Percentiles rank a stretch among this genome's conserved stretches.
Conservation (phyloP, 495 filamentous ascomycete genomes). For the Cercophora samala region DNA sequence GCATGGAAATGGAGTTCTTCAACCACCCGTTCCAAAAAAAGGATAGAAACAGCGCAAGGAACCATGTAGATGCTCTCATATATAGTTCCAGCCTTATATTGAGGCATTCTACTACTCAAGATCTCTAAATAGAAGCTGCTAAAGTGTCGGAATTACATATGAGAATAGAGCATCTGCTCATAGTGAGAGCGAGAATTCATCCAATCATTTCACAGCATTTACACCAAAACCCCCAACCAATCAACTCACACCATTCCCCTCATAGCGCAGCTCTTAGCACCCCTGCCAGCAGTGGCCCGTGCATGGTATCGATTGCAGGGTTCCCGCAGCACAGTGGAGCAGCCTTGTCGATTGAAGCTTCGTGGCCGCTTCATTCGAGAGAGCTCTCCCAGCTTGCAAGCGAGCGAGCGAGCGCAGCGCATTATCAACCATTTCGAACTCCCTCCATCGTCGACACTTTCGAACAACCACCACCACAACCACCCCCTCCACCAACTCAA, state of each 20-base stretch:
- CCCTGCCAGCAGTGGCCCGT: background rate
- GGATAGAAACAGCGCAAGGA: too few species aligned
- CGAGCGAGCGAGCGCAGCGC: background rate
- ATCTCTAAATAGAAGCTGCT: background rate
- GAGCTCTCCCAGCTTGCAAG: conserved; percentile 10
- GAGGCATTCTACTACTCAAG: too few species aligned
- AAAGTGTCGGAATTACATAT: background rate
- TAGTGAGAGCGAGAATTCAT: background rate
- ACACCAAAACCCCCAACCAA: conserved; percentile 3
- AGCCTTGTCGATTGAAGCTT: conserved; percentile 33
- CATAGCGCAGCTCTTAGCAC: background rate
- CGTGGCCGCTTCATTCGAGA: conserved; percentile 33
- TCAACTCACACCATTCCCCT: background rate
- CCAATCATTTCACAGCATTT: conserved; percentile 8
- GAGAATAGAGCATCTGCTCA: background rate
- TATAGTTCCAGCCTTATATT: too few species aligned
- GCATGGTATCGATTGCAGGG: background rate
- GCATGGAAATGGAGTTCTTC: too few species aligned
- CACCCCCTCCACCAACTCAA: background rate
- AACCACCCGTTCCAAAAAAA: too few species aligned
- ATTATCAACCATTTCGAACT: background rate
- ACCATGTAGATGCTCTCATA: too few species aligned
- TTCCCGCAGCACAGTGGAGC: conserved; percentile 6
- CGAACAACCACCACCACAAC: conserved; percentile 4
- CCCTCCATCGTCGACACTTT: conserved; percentile 2